Conservation (phyloP, 495 filamentous ascomycete genomes). For the Penicillium waksmanii region DNA sequence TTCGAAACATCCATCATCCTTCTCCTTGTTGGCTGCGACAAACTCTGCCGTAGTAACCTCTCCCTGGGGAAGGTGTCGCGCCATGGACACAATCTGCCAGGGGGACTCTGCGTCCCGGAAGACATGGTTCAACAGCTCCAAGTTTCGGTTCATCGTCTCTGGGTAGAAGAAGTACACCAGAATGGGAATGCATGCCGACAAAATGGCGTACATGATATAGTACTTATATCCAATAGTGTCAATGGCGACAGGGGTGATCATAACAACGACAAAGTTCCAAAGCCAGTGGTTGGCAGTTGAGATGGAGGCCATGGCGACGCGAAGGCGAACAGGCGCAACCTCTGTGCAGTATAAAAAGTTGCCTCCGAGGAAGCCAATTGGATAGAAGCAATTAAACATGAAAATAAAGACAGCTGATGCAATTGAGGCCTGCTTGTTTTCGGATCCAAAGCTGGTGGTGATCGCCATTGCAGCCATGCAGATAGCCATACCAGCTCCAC, state of each 20-base stretch:
- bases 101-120: constrained; percentile 21
- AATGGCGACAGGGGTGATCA: constrained; percentile 59
- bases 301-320: constrained; percentile 48
- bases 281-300: constrained; percentile 57
- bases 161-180: constrained; percentile 68
- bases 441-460: constrained; percentile 34
- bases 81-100: constrained; percentile 30
- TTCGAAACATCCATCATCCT: constrained; percentile 10
- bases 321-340: constrained; percentile 53
- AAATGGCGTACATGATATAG: constrained; percentile 58
- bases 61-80: constrained; percentile 26
- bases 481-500: constrained; percentile 46
- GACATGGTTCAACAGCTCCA: constrained; percentile 28
- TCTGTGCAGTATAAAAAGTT: constrained; percentile 62
- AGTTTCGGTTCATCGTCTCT: constrained; percentile 44
- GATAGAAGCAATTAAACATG: constrained; percentile 60
- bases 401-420: constrained; percentile 53
- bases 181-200: constrained; percentile 36
- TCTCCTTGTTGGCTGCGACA: constrained; percentile 12
- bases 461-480: constrained; percentile 42
- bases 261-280: constrained; percentile 52
- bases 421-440: constrained; percentile 41
- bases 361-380: constrained; percentile 58
- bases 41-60: constrained; percentile 18
- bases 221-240: constrained; percentile 55